A percentile compares a stretch with the other conserved stretches of the same genome.
Conservation (phyloP, 1,284 basidiomycete genomes). For the Tilletia indica region DNA sequence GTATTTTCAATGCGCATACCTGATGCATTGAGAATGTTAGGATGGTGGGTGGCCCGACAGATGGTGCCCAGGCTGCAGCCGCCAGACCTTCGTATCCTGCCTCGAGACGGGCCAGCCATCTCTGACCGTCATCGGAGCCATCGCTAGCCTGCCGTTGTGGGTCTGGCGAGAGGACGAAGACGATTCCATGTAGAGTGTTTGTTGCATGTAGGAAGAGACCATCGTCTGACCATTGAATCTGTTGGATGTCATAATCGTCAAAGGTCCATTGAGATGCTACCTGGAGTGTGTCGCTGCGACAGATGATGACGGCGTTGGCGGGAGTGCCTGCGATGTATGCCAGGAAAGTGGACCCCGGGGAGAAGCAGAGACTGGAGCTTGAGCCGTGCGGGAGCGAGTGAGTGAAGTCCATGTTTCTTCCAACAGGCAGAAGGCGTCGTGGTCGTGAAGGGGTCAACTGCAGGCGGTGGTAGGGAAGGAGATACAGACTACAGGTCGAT, state of each 20-base stretch:
- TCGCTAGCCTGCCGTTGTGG: constrained; percentile 23
- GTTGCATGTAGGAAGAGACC: constrained; percentile 39
- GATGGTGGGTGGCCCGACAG: constrained; percentile 32
- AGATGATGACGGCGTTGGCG: constrained; percentile 30
- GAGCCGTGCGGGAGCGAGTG: constrained; percentile 41
- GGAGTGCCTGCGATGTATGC: constrained; percentile 38
- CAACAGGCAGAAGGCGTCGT: too few relatives aligned
- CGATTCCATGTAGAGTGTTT: constrained; percentile 32
- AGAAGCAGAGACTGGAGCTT: constrained; percentile 39
- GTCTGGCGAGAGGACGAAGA: constrained; percentile 44
- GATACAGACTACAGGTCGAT: too few relatives aligned
- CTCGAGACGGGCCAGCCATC: constrained; percentile 44
- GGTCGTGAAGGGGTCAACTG: too few relatives aligned
- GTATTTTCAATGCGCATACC: constrained; percentile 19
- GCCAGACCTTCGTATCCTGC: constrained; percentile 41
- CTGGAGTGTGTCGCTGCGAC: constrained; percentile 45
- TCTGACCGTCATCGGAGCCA: constrained; percentile 21
- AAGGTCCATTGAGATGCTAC: constrained; percentile 46
- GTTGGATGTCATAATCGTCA: constrained; percentile 28
- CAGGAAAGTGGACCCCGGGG: constrained; percentile 49
- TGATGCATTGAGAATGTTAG: constrained; percentile 39
- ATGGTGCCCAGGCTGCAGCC: constrained; percentile 38
- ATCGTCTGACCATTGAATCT: constrained; percentile 43
- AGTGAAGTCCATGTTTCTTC: constrained; percentile 43
- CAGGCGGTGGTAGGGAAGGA: too few relatives aligned